These are phyloP conservation scores for Petrea volubilis DNA, from an alignment of 257 asterid genomes.

Conservation along the genomic window DNA sequence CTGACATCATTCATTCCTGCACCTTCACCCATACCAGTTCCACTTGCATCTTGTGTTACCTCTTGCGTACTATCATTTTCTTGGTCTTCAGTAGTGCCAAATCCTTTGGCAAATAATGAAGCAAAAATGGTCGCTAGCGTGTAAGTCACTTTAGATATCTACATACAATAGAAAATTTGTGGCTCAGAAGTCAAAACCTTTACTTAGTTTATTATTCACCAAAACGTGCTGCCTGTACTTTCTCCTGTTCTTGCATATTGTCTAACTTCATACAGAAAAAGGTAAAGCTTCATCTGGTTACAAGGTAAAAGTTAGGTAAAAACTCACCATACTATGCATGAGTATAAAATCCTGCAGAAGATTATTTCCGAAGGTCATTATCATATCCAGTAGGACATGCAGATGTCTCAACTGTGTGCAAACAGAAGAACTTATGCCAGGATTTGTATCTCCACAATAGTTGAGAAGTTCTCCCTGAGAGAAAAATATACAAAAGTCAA, in stretches of 20 bases:
- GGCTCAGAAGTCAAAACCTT: constrained; percentile 10
- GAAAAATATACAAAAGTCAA: constrained; percentile 15
- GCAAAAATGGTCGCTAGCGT: constrained; percentile 71
- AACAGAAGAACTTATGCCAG: constrained; percentile 36
- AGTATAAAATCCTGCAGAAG: constrained; percentile 66
- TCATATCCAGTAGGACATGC: constrained; percentile 45
- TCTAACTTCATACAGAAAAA: neutral
- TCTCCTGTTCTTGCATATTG: neutral
- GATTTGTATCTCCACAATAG: constrained; percentile 33
- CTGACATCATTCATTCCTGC: constrained; percentile 83
- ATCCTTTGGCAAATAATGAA: constrained; percentile 77
- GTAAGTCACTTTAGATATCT: constrained; percentile 71
- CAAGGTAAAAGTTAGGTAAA: constrained; percentile 6
- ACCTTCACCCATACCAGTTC: constrained; percentile 98
- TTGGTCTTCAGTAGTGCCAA: constrained; percentile 68
- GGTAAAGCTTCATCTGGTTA: too few species aligned
- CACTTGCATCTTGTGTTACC: constrained; percentile 64
- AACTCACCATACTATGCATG: constrained; percentile 71
- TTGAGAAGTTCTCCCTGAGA: constrained; percentile 69
- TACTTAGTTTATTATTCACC: neutral
- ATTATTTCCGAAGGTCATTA: constrained; percentile 64
- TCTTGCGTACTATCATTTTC: constrained; percentile 44
- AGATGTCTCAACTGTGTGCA: constrained; percentile 45
- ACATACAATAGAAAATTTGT: constrained; percentile 16
- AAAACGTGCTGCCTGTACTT: neutral